Conservation (phyloP, 306 rosid genomes). For the Cotoneaster glaucophyllus region DNA sequence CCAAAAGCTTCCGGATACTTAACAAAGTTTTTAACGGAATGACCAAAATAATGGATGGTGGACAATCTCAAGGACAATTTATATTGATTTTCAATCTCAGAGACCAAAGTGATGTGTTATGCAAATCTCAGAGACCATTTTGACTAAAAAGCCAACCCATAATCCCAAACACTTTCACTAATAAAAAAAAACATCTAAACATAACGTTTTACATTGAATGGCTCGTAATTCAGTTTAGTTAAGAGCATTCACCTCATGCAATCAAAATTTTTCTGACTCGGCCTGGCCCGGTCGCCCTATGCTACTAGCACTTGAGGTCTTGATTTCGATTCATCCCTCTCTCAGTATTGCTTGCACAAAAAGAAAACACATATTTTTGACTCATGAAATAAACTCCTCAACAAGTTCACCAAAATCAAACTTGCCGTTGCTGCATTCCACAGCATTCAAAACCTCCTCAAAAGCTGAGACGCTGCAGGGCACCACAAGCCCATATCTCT, state of each 20-base stretch:
- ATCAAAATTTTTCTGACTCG: background rate
- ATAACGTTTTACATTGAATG: too few relatives aligned
- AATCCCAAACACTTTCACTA: background rate
- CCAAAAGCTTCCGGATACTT: too few relatives aligned
- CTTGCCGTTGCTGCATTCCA: slow-evolving; percentile 61
- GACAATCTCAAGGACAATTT: too few relatives aligned
- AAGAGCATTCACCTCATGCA: background rate
- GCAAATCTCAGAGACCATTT: too few relatives aligned
- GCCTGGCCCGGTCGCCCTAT: background rate
- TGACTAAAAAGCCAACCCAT: background rate
- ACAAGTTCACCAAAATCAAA: slow-evolving; percentile 66
- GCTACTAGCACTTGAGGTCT: background rate
- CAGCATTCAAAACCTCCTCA: slow-evolving; percentile 62
- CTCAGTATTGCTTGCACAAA: background rate
- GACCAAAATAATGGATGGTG: too few relatives aligned
- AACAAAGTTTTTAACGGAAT: too few relatives aligned
- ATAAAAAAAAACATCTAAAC: background rate
- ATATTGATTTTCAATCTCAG: too few relatives aligned
- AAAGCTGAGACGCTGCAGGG: slow-evolving; percentile 75
- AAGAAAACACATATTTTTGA: too few relatives aligned
- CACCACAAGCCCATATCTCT: slow-evolving; percentile 59
- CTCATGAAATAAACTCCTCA: slow-evolving; percentile 45
- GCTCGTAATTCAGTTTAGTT: background rate
- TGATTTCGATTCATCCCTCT: background rate
- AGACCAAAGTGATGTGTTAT: too few relatives aligned